A percentile compares a stretch with the other conserved stretches of the same genome.
Conservation (phyloP, 257 asterid genomes). For the Handroanthus guayacan region DNA sequence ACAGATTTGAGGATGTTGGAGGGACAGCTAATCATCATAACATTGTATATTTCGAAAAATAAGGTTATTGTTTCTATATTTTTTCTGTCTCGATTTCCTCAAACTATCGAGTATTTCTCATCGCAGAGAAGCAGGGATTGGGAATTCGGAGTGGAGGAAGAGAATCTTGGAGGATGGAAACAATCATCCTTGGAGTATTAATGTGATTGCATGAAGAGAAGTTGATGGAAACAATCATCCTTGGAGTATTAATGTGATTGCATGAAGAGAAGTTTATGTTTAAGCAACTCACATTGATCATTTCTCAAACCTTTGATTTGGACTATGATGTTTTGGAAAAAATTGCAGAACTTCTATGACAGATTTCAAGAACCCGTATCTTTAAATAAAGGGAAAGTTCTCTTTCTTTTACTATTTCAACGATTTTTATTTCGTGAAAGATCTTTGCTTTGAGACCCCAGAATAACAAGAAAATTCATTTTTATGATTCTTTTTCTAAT, state of each 20-base stretch:
- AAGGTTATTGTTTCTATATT: no score
- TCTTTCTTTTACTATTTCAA: no score
- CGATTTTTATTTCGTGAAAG: no score
- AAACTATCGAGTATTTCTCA: constrained; percentile 4
- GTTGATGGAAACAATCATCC: constrained; percentile 48
- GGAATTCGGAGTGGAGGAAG: constrained; percentile 37
- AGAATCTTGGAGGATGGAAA: constrained; percentile 60
- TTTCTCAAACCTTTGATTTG: background rate
- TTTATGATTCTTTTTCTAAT: no score
- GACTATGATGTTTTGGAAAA: background rate
- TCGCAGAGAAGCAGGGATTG: constrained; percentile 38
- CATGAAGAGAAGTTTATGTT: background rate
- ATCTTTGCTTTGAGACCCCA: no score
- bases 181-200: constrained; percentile 44
- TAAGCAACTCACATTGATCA: background rate
- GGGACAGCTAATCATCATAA: no score
- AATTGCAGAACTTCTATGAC: background rate
- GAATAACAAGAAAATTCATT: no score
- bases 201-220: background rate
- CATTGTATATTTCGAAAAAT: no score
- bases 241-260: constrained; percentile 25
- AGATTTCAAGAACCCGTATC: background rate
- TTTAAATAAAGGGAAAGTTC: background rate
- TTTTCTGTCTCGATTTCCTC: background rate
- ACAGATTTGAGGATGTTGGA: no score